Conservation (phyloP, 306 rosid genomes). For the Cyclanthera cordifolia region DNA sequence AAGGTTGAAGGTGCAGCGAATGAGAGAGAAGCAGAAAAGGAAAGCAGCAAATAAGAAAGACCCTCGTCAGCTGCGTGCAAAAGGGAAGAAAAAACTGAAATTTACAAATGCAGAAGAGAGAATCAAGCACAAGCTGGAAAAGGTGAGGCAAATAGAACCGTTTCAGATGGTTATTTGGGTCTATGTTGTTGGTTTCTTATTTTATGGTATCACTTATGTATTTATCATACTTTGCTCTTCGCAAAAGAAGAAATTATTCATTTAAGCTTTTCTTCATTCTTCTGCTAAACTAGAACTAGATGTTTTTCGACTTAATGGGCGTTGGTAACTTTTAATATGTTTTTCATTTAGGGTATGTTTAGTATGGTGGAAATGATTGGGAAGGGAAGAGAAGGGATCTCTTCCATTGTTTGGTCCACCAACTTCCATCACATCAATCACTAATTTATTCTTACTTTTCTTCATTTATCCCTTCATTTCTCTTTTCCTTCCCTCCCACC, state of each 20-base stretch:
- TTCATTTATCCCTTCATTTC: too few species aligned
- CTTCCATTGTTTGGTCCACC: too few species aligned
- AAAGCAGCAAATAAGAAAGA: slow-evolving; percentile 70
- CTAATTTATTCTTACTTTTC: too few species aligned
- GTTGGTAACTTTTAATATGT: not conserved
- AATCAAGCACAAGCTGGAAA: slow-evolving; percentile 71
- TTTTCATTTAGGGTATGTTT: too few species aligned
- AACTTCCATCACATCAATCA: too few species aligned
- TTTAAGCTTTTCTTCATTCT: not conserved
- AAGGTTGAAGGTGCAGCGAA: slow-evolving; percentile 66
- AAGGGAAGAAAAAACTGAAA: slow-evolving; percentile 60
- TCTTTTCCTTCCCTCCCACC: too few species aligned
- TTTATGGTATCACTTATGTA: not conserved
- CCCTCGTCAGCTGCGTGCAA: slow-evolving; percentile 59
- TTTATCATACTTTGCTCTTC: not conserved
- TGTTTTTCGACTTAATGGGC: not conserved
- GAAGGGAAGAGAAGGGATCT: too few species aligned
- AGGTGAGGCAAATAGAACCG: slow-evolving; percentile 25
- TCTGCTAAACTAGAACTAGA: not conserved
- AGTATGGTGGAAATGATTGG: too few species aligned
- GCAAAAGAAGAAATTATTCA: not conserved
- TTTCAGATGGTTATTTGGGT: not conserved
- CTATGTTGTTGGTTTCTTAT: not conserved
- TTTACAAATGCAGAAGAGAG: slow-evolving; percentile 57
- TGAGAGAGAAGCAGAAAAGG: slow-evolving; percentile 64